Evolutionary conservation across 768 basidiomycete genomes (phyloP).

Genomic region (Cyathus striatus): DNA sequence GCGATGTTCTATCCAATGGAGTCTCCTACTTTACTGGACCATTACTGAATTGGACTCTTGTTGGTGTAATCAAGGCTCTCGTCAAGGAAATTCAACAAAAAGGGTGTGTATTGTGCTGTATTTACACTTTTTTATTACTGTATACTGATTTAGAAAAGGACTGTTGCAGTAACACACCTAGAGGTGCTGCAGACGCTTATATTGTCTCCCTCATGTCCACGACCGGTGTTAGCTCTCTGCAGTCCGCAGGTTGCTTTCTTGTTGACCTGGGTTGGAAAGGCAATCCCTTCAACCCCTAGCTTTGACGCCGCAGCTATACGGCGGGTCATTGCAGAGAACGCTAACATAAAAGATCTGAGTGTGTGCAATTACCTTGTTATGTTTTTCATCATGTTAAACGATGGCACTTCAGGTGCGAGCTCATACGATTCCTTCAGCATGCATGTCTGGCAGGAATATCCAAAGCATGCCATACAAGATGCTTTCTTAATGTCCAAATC

Average conservation of each 20-base stretch:
- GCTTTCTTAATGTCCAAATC: slow-evolving; percentile 54
- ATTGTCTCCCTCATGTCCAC: slow-evolving; percentile 61
- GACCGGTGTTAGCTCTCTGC: slow-evolving; percentile 59
- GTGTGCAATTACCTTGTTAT: slow-evolving; percentile 9
- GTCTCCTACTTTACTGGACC: slow-evolving; percentile 73
- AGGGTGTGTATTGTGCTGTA: slow-evolving; percentile 33
- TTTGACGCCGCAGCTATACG: slow-evolving; percentile 34
- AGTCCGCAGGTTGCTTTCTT: slow-evolving; percentile 47
- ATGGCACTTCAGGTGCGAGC: no score
- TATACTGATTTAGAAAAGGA: slow-evolving; percentile 38
- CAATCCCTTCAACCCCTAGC: slow-evolving; percentile 13
- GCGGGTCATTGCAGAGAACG: slow-evolving; percentile 29
- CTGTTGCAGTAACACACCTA: slow-evolving; percentile 42
- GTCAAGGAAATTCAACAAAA: slow-evolving; percentile 53
- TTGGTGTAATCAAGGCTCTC: slow-evolving; percentile 64
- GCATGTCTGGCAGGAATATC: slow-evolving; percentile 53
- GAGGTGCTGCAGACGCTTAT: slow-evolving; percentile 65
- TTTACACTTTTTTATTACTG: no score
- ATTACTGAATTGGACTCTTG: slow-evolving; percentile 75
- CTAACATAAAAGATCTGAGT: slow-evolving; percentile 34
- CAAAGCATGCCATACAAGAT: slow-evolving; percentile 49
- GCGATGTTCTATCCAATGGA: slow-evolving; percentile 66
- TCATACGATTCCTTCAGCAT: no score
- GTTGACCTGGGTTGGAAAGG: slow-evolving; percentile 29
- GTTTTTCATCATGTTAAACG: slow-evolving; percentile 6